Base-by-base conservation (phyloP, 2,329 filamentous ascomycete species). In the Colletotrichum echinochloae region DNA sequence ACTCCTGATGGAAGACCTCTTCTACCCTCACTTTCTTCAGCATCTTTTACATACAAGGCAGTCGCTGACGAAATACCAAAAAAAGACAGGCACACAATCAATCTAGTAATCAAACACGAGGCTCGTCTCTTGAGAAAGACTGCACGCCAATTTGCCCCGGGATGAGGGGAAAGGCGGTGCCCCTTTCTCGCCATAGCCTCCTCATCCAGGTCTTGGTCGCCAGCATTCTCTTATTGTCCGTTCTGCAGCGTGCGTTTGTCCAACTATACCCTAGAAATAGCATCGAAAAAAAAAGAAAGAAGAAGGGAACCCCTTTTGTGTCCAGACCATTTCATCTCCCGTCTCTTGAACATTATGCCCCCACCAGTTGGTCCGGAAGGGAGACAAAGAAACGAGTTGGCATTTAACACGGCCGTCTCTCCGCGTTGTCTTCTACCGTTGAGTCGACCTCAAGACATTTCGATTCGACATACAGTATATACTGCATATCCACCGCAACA, bases 1-100 rank as follows among this genome's bases (percentile, higher is more conserved):
- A 74, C 62, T 73, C 56, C 69, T 75, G 74, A 72, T 54, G 1
- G 48, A 35, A 46, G 30, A 49, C 30, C 14, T 30, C 6, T 30
- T 23, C 9, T 30, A 28, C 14, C 30, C n/a, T 18, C 33, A 4
- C 11, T 51, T 28, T 39, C 16, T 48, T 70, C 23, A 23, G 7
- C 46, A 33, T 54, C 30, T 56, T 28, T 33, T 5, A 30, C 5
- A 12, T 35, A n/a, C n/a, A n/a, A n/a, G n/a, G 30, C 55, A 57
- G 49, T 37, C 41, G 57, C 67, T 70, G 48, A 70, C 67, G 44
- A 67, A 66, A 49, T 18, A 18, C 33, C 9, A 9, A 28, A 62
- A 16, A 9, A 28, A 62, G 23, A 37, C 3, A 49, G 28, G 57
- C 37, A 46, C 37, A 46, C 18, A 2, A 18, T 23, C 57, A 49